Conservation (phyloP, 2,329 filamentous ascomycete genomes). For the Aspergillus niger region DNA sequence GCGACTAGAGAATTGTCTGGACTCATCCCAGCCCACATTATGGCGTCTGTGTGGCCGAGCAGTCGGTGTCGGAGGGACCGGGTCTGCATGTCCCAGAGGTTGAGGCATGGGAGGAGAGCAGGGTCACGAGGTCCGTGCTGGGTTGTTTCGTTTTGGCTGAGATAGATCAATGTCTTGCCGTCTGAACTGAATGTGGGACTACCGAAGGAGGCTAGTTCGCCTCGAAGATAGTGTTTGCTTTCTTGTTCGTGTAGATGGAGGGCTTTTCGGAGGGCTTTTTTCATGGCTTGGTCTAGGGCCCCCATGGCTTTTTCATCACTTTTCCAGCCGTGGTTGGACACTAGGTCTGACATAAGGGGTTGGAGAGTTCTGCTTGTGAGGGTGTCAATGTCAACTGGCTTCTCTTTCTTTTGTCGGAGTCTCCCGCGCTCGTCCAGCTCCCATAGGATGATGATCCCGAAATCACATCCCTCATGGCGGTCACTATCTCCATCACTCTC, state of each 20-base stretch:
- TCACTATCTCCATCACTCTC: neutral
- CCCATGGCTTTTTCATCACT: neutral
- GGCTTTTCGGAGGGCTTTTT: neutral
- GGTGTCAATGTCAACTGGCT: neutral
- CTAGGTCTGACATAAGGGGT: neutral
- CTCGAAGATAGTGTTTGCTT: neutral
- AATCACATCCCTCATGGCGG: neutral
- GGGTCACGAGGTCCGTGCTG: too few relatives aligned
- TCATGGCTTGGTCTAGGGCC: neutral
- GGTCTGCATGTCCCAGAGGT: slow-evolving; percentile 11
- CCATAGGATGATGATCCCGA: neutral
- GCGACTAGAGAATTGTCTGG: slow-evolving; percentile 8
- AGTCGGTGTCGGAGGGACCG: slow-evolving; percentile 9
- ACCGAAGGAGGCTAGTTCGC: slow-evolving; percentile 9
- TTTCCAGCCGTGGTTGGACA: neutral
- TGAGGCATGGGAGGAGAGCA: slow-evolving; percentile 3
- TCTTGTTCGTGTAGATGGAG: neutral
- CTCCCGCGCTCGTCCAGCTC: slow-evolving; percentile 1
- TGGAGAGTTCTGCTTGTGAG: neutral
- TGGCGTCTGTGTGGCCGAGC: slow-evolving; percentile 13
- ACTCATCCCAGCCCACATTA: slow-evolving; percentile 15
- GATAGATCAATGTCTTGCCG: slow-evolving; percentile 9
- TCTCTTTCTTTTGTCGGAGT: neutral
- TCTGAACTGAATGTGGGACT: slow-evolving; percentile 5
- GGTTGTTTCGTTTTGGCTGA: slow-evolving; percentile 7